Conservation (phyloP, 192 early-diverging fungal genomes). For the Ambispora gerdemannii region DNA sequence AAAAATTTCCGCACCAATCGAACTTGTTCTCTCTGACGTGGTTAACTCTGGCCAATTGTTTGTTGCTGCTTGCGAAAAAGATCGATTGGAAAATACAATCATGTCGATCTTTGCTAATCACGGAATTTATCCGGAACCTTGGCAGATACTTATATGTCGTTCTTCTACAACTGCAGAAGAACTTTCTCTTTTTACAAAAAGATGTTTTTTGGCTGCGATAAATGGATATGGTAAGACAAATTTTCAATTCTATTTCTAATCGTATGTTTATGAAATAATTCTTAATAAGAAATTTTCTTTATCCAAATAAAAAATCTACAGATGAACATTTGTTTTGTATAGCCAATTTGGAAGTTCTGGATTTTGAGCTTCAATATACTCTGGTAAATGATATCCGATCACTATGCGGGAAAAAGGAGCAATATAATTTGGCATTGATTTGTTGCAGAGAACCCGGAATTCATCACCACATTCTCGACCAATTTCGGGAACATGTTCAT, state of each 20-base stretch:
- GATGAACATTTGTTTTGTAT: constrained; percentile 26
- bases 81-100: constrained; percentile 25
- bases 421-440: constrained; percentile 23
- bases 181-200: constrained; percentile 22
- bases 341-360: constrained; percentile 28
- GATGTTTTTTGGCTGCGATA: constrained; percentile 28
- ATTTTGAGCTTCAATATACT: constrained; percentile 28
- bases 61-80: constrained; percentile 31
- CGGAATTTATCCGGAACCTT: constrained; percentile 22
- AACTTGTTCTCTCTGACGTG: constrained; percentile 18
- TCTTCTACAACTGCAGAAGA: constrained; percentile 32
- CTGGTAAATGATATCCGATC: constrained; percentile 26
- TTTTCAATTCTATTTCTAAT: neutral
- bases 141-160: constrained; percentile 29
- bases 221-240: constrained; percentile 10
- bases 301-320: too few relatives aligned
- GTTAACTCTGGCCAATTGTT: constrained; percentile 27
- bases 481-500: constrained; percentile 28
- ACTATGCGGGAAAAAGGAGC: neutral
- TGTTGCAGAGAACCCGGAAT: constrained; percentile 19
- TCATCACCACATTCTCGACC: constrained; percentile 31
- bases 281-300: too few relatives aligned
- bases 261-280: neutral
- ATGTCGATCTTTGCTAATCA: constrained; percentile 29
- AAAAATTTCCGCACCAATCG: neutral